These are phyloP conservation scores for Fusarium palustre DNA, from an alignment of 2,329 filamentous ascomycete genomes.

Conservation along the genomic window DNA sequence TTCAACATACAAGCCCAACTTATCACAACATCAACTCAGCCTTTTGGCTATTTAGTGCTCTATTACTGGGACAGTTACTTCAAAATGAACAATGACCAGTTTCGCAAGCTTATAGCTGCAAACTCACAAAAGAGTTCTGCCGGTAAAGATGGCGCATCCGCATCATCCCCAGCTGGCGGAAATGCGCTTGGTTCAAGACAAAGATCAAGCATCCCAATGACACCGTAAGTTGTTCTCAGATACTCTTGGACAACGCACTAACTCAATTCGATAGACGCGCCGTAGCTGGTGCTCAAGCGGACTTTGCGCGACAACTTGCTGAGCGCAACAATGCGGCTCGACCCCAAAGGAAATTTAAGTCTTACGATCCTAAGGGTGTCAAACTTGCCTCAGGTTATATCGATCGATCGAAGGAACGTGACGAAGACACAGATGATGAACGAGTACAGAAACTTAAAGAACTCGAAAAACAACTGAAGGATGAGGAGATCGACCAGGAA, in stretches of 20 bases:
- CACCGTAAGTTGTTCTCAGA: conserved; percentile 72
- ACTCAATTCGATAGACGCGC: conserved; percentile 66
- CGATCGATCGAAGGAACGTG: conserved; percentile 79
- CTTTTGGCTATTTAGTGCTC: background rate
- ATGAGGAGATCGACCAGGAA: conserved; percentile 83
- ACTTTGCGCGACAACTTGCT: conserved; percentile 87
- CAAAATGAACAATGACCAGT: conserved; percentile 94
- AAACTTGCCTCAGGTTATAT: conserved; percentile 84
- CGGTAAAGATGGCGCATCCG: conserved; percentile 61
- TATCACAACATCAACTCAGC: conserved; percentile 6
- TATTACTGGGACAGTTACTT: background rate
- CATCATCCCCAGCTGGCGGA: conserved; percentile 49
- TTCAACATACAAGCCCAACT: conserved; percentile 4
- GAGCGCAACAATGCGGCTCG: conserved; percentile 71
- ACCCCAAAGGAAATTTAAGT: conserved; percentile 78
- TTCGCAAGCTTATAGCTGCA: conserved; percentile 79
- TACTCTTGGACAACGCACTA: conserved; percentile 35
- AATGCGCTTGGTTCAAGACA: conserved; percentile 79
- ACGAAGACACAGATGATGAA: conserved; percentile 64
- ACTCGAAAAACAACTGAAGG: conserved; percentile 83
- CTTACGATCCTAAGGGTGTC: conserved; percentile 84
- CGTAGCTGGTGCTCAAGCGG: conserved; percentile 64
- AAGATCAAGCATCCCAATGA: conserved; percentile 90
- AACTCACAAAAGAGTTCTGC: conserved; percentile 56
- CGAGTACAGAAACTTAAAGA: conserved; percentile 76